Evolutionary conservation across 805 yeast species (phyloP).

Genomic region (Yamadazyma nakazawae): DNA sequence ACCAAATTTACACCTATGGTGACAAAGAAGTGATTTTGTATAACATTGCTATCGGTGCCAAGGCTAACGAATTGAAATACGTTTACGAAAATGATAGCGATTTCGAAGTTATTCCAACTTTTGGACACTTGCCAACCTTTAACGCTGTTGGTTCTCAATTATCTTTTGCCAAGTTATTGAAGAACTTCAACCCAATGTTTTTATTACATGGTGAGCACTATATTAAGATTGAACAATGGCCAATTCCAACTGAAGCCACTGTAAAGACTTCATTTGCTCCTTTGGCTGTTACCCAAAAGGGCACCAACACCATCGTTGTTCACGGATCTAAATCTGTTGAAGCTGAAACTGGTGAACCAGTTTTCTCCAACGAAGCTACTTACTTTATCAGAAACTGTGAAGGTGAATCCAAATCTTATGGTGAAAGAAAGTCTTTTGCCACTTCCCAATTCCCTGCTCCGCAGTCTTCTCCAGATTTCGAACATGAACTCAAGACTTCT

Average conservation of each 20-base stretch:
- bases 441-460: constrained; percentile 63
- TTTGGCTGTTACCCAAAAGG: constrained; percentile 77
- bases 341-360: constrained; percentile 58
- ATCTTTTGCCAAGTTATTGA: constrained; percentile 59
- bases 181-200: constrained; percentile 83
- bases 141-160: constrained; percentile 54
- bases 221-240: constrained; percentile 69
- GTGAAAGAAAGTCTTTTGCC: constrained; percentile 57
- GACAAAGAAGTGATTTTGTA: constrained; percentile 75
- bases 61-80: constrained; percentile 69
- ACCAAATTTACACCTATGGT: constrained; percentile 53
- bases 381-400: constrained; percentile 76
- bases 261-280: constrained; percentile 63
- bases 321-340: constrained; percentile 72
- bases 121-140: constrained; percentile 87
- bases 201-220: constrained; percentile 95
- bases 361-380: constrained; percentile 81
- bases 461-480: constrained; percentile 62
- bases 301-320: constrained; percentile 76
- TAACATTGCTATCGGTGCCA: constrained; percentile 88
- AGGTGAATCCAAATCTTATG: constrained; percentile 48
- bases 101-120: constrained; percentile 85
- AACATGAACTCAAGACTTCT: constrained; percentile 52
- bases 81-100: constrained; percentile 71
- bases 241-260: constrained; percentile 70